Evolutionary conservation across 768 basidiomycete genomes (phyloP).

Genomic region (Plicaturopsis crispa): DNA sequence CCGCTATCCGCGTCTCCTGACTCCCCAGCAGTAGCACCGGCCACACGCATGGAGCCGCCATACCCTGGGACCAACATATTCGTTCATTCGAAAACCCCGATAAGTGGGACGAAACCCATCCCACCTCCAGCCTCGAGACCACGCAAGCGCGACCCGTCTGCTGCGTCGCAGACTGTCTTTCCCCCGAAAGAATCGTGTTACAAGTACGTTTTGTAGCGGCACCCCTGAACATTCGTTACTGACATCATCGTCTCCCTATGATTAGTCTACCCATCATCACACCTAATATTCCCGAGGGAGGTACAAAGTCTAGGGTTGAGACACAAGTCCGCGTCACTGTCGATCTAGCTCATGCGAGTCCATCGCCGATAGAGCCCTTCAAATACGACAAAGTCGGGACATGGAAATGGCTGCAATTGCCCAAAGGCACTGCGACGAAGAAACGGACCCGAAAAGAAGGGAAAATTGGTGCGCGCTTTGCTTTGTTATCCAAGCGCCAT

Average conservation of each 20-base stretch:
- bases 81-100: slow-evolving; percentile 27
- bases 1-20: slow-evolving; percentile 28
- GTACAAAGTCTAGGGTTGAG: slow-evolving; percentile 91
- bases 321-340: slow-evolving; percentile 86
- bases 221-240: slow-evolving; percentile 11
- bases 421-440: slow-evolving; percentile 79
- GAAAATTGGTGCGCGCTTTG: slow-evolving; percentile 54
- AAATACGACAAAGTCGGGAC: slow-evolving; percentile 80
- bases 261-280: slow-evolving; percentile 72
- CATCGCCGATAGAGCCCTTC: slow-evolving; percentile 47
- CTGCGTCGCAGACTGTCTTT: slow-evolving; percentile 51
- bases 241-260: no score
- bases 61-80: slow-evolving; percentile 17
- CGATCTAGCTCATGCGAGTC: slow-evolving; percentile 63
- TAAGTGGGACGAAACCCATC: slow-evolving; percentile 50
- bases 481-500: slow-evolving; percentile 8
- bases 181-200: slow-evolving; percentile 71
- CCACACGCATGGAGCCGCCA: slow-evolving; percentile 16
- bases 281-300: slow-evolving; percentile 73
- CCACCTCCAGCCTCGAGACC: slow-evolving; percentile 58
- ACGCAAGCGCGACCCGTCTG: slow-evolving; percentile 45
- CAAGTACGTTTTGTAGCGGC: slow-evolving; percentile 43
- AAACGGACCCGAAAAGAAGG: slow-evolving; percentile 77
- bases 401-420: slow-evolving; percentile 84
- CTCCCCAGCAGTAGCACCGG: slow-evolving; percentile 23